Conservation (phyloP, 352 stramenopile genomes). For the Phytophthora citricola region DNA sequence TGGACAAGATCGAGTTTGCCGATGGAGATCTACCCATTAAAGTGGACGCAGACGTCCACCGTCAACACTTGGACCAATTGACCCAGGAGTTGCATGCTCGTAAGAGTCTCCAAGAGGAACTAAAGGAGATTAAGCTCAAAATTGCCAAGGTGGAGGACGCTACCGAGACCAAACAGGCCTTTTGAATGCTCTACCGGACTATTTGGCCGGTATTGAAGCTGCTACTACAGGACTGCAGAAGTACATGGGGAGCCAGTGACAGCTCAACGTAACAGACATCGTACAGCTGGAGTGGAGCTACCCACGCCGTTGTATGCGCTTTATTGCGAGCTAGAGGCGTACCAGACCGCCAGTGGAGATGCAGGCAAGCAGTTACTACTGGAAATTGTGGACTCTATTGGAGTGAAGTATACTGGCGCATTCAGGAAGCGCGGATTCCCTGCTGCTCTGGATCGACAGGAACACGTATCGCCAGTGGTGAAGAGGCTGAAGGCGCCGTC, state of each 20-base stretch:
- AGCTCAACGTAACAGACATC: slow-evolving; percentile 46
- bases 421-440: slow-evolving; percentile 50
- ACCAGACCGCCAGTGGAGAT: slow-evolving; percentile 58
- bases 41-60: slow-evolving; percentile 60
- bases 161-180: slow-evolving; percentile 64
- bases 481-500: slow-evolving; percentile 62
- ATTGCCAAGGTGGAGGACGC: slow-evolving; percentile 65
- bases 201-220: slow-evolving; percentile 63
- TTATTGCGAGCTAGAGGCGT: slow-evolving; percentile 79
- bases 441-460: slow-evolving; percentile 33
- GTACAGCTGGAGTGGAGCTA: slow-evolving; percentile 51
- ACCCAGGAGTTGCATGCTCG: slow-evolving; percentile 66
- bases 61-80: slow-evolving; percentile 70
- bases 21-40: slow-evolving; percentile 59
- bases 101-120: slow-evolving; percentile 64
- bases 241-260: slow-evolving; percentile 64
- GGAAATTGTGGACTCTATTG: slow-evolving; percentile 56
- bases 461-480: slow-evolving; percentile 8
- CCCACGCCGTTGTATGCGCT: slow-evolving; percentile 69
- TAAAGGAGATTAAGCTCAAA: slow-evolving; percentile 68
- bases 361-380: slow-evolving; percentile 55
- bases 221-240: slow-evolving; percentile 65
- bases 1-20: slow-evolving; percentile 83
- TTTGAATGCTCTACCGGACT: slow-evolving; percentile 60
- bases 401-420: slow-evolving; percentile 14